Evolutionary conservation across 2,329 filamentous ascomycete genomes (phyloP).

Genomic region (Pestalotiopsis fici): DNA sequence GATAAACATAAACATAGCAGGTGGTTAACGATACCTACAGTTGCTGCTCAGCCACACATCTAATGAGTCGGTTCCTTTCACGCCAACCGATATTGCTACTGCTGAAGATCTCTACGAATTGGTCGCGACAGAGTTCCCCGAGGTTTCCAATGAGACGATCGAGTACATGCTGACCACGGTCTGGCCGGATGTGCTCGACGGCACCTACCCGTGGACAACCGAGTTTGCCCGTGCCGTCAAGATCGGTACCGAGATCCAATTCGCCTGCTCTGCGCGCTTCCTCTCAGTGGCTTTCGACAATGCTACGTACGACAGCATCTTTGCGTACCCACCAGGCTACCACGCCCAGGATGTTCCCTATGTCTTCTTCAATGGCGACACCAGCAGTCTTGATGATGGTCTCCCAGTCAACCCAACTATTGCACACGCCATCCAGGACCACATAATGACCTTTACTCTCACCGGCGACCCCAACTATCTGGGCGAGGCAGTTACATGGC

Average conservation of each 20-base stretch:
- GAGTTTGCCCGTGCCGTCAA: slow-evolving; percentile 41
- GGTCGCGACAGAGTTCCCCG: slow-evolving; percentile 14
- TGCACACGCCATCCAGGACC: slow-evolving; percentile 34
- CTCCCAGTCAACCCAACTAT: slow-evolving; percentile 27
- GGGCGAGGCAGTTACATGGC: slow-evolving; percentile 21
- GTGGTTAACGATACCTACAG: neutral
- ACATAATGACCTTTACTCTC: slow-evolving; percentile 33
- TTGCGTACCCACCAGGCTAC: slow-evolving; percentile 51
- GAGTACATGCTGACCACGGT: slow-evolving; percentile 42
- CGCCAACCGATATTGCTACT: slow-evolving; percentile 39
- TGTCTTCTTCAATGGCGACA: slow-evolving; percentile 46
- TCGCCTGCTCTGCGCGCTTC: slow-evolving; percentile 54
- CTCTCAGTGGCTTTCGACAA: slow-evolving; percentile 46
- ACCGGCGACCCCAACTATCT: slow-evolving; percentile 27
- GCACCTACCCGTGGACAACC: slow-evolving; percentile 40
- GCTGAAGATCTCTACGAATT: slow-evolving; percentile 23
- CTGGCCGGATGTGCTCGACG: slow-evolving; percentile 50
- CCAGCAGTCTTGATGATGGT: slow-evolving; percentile 23
- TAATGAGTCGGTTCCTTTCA: slow-evolving; percentile 46
- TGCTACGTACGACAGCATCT: slow-evolving; percentile 51
- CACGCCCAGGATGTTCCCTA: slow-evolving; percentile 55
- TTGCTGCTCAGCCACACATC: slow-evolving; percentile 37
- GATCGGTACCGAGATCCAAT: slow-evolving; percentile 42
- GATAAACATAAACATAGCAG: neutral
- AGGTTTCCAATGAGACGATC: slow-evolving; percentile 24